phyloP scores from a whole-genome alignment of 192 early-diverging fungal genomes.

The Backusella westeae region DNA sequence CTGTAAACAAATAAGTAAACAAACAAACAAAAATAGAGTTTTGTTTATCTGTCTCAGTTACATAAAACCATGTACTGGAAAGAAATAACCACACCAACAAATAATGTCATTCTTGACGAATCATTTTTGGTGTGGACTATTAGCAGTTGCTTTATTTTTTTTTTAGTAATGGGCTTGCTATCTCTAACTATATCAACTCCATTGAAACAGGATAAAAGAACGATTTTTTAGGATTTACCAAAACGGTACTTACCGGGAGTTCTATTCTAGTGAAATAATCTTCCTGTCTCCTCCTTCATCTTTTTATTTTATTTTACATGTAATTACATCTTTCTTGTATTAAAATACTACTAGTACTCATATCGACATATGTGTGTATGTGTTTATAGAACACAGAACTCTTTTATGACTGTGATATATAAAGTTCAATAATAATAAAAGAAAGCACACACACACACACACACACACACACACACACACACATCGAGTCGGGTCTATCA shows the following conservation, averaged over 20 bases:
- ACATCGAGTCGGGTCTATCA: slow-evolving; percentile 3
- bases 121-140: neutral
- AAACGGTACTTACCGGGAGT: slow-evolving; percentile 6
- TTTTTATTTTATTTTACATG: neutral
- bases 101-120: neutral
- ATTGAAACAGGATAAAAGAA: neutral
- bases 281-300: neutral
- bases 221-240: slow-evolving; percentile 12
- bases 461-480: neutral
- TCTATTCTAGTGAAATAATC: neutral
- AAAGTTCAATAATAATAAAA: neutral
- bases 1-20: neutral
- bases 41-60: slow-evolving; percentile 4
- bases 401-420: neutral
- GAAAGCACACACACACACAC: neutral
- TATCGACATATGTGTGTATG: neutral
- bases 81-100: neutral
- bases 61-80: neutral
- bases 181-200: neutral
- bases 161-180: neutral
- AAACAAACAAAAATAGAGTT: neutral
- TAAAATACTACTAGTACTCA: neutral
- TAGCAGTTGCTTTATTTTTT: neutral
- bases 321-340: neutral
- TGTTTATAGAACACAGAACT: neutral